Evolutionary conservation across 1,139 yeast species (phyloP).

Genomic region (Spathaspora sp.): DNA sequence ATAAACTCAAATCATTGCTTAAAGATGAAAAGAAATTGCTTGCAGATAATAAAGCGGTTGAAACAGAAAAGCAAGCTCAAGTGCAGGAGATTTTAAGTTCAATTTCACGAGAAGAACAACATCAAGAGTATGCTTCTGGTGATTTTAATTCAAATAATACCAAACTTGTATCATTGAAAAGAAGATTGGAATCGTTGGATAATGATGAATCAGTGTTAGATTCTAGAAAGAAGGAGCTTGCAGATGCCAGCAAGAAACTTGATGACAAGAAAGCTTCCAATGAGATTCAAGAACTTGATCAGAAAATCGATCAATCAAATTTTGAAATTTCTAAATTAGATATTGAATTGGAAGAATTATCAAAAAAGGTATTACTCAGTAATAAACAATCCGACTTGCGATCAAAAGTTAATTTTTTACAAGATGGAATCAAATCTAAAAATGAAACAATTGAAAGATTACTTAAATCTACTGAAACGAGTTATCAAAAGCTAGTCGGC

Average conservation of each 20-base stretch:
- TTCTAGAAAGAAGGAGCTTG: conserved; percentile 32
- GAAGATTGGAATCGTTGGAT: conserved; percentile 43
- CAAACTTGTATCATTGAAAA: conserved; percentile 34
- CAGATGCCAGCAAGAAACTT: conserved; percentile 30
- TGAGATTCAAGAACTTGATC: conserved; percentile 28
- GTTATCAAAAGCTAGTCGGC: conserved; percentile 15
- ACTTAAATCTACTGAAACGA: conserved; percentile 4
- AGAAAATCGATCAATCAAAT: conserved; percentile 41
- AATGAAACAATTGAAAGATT: conserved; percentile 20
- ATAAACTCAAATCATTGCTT: conserved; percentile 5
- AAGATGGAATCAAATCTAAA: conserved; percentile 31
- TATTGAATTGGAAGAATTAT: conserved; percentile 52
- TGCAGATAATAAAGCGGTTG: conserved; percentile 11
- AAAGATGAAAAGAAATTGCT: conserved; percentile 10
- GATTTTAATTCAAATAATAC: conserved; percentile 30
- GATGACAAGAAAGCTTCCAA: conserved; percentile 24
- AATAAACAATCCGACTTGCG: conserved; percentile 60
- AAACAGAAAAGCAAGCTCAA: conserved; percentile 14
- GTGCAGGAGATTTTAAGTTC: conserved; percentile 14
- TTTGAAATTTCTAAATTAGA: conserved; percentile 45
- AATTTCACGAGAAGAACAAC: conserved; percentile 16
- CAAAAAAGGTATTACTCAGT: conserved; percentile 48
- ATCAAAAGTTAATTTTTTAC: conserved; percentile 49
- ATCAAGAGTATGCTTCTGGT: conserved; percentile 14
- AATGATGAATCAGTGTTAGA: conserved; percentile 28